These are phyloP conservation scores for Boletales sp. DNA, from an alignment of 768 basidiomycete species.

Conservation along the genomic window DNA sequence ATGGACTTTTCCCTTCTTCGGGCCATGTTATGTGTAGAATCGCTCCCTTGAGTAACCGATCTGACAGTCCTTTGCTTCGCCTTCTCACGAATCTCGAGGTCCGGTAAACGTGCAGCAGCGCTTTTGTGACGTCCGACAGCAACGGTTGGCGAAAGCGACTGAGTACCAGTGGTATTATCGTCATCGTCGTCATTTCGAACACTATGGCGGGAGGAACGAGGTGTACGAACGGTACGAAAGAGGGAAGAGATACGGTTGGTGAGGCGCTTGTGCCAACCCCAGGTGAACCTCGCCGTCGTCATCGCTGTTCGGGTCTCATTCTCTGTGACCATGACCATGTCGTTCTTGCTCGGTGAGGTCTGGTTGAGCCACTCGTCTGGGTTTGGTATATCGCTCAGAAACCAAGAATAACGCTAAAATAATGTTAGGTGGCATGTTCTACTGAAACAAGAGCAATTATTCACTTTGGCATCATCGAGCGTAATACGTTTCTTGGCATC, in stretches of 20 bases:
- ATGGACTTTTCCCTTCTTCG: conserved; percentile 30
- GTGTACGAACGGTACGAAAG: conserved; percentile 40
- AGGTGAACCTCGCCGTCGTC: conserved; percentile 59
- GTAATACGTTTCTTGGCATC: conserved; percentile 70
- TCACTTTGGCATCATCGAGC: conserved; percentile 79
- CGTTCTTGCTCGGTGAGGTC: conserved; percentile 48
- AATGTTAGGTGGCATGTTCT: not conserved
- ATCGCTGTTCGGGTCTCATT: conserved; percentile 76
- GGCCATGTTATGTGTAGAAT: conserved; percentile 18
- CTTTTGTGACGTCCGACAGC: conserved; percentile 26
- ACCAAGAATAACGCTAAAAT: conserved; percentile 59
- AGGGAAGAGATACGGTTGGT: conserved; percentile 46
- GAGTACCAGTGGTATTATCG: conserved; percentile 23
- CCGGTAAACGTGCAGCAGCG: conserved; percentile 11
- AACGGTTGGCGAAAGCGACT: conserved; percentile 28
- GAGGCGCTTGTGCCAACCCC: conserved; percentile 49
- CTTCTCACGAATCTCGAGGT: conserved; percentile 22
- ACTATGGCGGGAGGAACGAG: conserved; percentile 14
- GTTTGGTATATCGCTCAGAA: conserved; percentile 62
- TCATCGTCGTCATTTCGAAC: conserved; percentile 17
- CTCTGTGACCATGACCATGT: conserved; percentile 60
- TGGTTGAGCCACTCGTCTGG: conserved; percentile 67
- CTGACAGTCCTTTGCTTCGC: conserved; percentile 22
- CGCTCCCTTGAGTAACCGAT: conserved; percentile 18
- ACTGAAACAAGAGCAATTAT: conserved; percentile 8